Evolutionary conservation across 257 asterid species (phyloP).

Genomic region (Salvia hispanica): DNA sequence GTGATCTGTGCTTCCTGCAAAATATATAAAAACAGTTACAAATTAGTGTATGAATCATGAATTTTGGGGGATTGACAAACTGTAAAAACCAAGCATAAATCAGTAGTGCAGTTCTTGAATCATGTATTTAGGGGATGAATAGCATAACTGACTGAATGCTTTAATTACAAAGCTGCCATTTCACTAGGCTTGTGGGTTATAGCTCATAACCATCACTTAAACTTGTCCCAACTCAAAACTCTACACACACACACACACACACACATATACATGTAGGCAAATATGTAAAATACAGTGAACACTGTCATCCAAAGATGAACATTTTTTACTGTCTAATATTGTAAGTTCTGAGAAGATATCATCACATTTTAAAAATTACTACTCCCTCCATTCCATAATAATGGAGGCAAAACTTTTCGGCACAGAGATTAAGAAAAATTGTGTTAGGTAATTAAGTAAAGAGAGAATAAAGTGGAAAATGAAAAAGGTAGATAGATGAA

Average conservation of each 20-base stretch:
- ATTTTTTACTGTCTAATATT: background rate
- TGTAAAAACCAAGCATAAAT: background rate
- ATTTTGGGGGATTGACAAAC: background rate
- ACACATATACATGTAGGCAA: too few species aligned
- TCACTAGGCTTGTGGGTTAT: too few species aligned
- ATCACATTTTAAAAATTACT: background rate
- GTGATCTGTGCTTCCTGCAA: slow-evolving; percentile 92
- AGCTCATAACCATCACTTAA: background rate
- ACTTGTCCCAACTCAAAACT: background rate
- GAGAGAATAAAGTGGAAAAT: too few species aligned
- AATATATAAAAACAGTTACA: background rate
- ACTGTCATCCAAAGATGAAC: too few species aligned
- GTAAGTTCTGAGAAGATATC: background rate
- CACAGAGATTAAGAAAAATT: too few species aligned
- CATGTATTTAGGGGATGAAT: background rate
- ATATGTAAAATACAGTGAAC: too few species aligned
- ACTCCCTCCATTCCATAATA: too few species aligned
- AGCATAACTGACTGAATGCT: background rate
- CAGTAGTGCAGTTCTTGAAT: background rate
- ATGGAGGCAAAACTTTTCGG: too few species aligned
- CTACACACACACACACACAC: background rate
- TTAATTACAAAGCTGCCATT: background rate
- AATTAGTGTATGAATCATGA: background rate
- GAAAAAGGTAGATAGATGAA: too few species aligned
- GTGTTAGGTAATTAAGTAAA: too few species aligned